Evolutionary conservation across 441 rosid genomes (phyloP).

Genomic region (Geranium incanum): DNA sequence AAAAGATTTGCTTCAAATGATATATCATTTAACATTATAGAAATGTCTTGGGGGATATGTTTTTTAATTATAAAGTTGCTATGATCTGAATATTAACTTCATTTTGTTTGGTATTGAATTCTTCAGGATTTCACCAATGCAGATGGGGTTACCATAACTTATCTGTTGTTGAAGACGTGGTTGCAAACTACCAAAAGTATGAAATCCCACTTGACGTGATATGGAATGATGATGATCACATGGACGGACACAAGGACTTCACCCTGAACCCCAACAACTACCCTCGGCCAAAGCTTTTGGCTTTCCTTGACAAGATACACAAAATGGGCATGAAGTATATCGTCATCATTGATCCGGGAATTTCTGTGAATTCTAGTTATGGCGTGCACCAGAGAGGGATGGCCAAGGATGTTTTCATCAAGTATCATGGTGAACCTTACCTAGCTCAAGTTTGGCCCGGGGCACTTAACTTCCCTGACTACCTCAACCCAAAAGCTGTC

Average conservation of each 20-base stretch:
- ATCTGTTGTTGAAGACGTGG: constrained; percentile 91
- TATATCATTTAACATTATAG: not conserved
- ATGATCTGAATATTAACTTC: not conserved
- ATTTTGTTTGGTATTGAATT: not conserved
- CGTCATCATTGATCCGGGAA: constrained; percentile 94
- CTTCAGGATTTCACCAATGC: constrained; percentile 87
- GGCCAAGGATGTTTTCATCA: constrained; percentile 81
- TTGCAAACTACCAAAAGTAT: constrained; percentile 66
- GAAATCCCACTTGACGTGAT: constrained; percentile 89
- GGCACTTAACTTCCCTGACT: constrained; percentile 84
- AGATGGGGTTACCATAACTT: constrained; percentile 98
- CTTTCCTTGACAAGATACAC: constrained; percentile 76
- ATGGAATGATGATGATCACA: constrained; percentile 97
- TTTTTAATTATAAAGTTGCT: not conserved
- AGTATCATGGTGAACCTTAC: constrained; percentile 72
- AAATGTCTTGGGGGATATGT: not conserved
- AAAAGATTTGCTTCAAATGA: too few relatives aligned
- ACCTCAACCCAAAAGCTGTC: constrained; percentile 85
- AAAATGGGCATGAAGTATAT: constrained; percentile 83
- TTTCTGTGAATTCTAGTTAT: constrained; percentile 62
- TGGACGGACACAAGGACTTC: constrained; percentile 90
- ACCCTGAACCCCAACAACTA: constrained; percentile 59
- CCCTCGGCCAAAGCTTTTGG: constrained; percentile 70
- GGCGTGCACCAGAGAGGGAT: constrained; percentile 73
- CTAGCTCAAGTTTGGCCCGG: constrained; percentile 99